These are phyloP conservation scores for Mercurialis annua DNA, from an alignment of 345 rosid genomes.

Conservation along the genomic window DNA sequence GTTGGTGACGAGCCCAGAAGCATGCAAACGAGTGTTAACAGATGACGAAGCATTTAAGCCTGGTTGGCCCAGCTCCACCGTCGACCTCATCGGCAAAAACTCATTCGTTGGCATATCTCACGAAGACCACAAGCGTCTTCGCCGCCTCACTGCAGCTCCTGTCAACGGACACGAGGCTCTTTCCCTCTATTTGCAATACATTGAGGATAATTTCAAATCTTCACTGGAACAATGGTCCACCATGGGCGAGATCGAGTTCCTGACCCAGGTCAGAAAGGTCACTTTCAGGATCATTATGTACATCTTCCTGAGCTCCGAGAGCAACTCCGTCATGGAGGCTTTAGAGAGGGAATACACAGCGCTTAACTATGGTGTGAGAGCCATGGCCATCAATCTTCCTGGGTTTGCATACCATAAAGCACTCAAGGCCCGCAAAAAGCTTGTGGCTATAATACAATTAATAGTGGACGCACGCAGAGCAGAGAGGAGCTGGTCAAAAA, in stretches of 20 bases:
- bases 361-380: slow-evolving; percentile 77
- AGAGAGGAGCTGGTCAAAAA: slow-evolving; percentile 14
- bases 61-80: slow-evolving; percentile 75
- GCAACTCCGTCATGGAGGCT: slow-evolving; percentile 55
- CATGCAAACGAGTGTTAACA: slow-evolving; percentile 51
- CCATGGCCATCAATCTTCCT: slow-evolving; percentile 83
- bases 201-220: slow-evolving; percentile 54
- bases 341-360: slow-evolving; percentile 68
- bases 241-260: slow-evolving; percentile 61
- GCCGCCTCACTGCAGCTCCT: slow-evolving; percentile 70
- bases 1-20: slow-evolving; percentile 67
- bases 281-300: slow-evolving; percentile 77
- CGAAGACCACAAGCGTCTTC: slow-evolving; percentile 85
- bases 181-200: slow-evolving; percentile 51
- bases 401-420: slow-evolving; percentile 84
- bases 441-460: slow-evolving; percentile 56
- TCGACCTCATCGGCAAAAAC: slow-evolving; percentile 67
- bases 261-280: slow-evolving; percentile 67
- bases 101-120: slow-evolving; percentile 65
- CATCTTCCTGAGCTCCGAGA: slow-evolving; percentile 72
- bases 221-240: slow-evolving; percentile 61
- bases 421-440: slow-evolving; percentile 79
- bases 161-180: slow-evolving; percentile 82
- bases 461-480: slow-evolving; percentile 53
- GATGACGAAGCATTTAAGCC: slow-evolving; percentile 74